Evolutionary conservation across 495 filamentous ascomycete genomes (phyloP).

Genomic region (Xylaria scruposa): DNA sequence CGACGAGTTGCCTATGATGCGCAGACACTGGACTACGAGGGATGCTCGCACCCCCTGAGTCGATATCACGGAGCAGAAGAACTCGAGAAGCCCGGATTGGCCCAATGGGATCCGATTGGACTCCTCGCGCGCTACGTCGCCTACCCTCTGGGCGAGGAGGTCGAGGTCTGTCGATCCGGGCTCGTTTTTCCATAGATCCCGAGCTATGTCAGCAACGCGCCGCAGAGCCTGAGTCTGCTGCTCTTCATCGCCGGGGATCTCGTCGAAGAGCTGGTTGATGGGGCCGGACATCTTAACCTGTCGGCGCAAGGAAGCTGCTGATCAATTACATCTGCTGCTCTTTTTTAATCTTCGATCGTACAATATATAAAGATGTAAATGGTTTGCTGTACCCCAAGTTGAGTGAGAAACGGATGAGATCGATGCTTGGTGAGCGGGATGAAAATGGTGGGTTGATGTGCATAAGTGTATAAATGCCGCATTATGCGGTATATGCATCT

Average conservation of each 20-base stretch:
- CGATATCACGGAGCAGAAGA: constrained; percentile 65
- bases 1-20: constrained; percentile 80
- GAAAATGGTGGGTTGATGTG: neutral
- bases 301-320: neutral
- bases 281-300: constrained; percentile 15
- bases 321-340: constrained; percentile 13
- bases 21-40: constrained; percentile 62
- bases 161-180: constrained; percentile 48
- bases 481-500: neutral
- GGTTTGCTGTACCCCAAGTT: neutral
- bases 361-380: neutral
- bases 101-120: constrained; percentile 70
- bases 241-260: constrained; percentile 31
- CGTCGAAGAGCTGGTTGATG: constrained; percentile 31
- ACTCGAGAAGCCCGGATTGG: constrained; percentile 69
- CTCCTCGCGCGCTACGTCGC: constrained; percentile 70
- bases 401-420: neutral
- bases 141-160: constrained; percentile 64
- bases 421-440: neutral
- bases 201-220: constrained; percentile 35
- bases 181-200: constrained; percentile 40
- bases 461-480: neutral
- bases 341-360: neutral
- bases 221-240: constrained; percentile 35
- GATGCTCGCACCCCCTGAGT: constrained; percentile 40